Conservation (phyloP, 2,329 filamentous ascomycete species). For the Polychaeton citri region DNA sequence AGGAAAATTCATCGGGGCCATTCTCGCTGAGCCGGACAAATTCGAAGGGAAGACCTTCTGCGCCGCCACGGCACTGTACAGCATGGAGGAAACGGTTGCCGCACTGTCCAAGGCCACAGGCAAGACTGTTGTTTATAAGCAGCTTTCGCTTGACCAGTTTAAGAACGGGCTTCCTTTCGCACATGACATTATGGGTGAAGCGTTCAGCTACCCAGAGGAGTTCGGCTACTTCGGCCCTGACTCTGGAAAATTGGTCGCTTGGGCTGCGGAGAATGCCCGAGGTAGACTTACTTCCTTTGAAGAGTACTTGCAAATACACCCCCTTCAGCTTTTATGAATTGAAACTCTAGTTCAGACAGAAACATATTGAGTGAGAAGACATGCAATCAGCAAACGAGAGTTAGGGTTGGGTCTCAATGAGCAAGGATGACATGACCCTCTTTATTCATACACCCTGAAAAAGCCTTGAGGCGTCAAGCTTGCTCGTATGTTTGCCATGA, state of each 20-base stretch:
- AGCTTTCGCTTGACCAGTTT: conserved; percentile 7
- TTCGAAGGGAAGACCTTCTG: conserved; percentile 8
- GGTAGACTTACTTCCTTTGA: conserved; percentile 23
- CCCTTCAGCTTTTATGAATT: too few species aligned
- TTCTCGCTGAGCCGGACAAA: conserved; percentile 7
- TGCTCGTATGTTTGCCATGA: too few species aligned
- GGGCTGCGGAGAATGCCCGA: conserved; percentile 17
- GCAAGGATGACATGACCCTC: too few species aligned
- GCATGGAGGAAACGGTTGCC: conserved; percentile 6
- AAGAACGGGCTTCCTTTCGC: conserved; percentile 1
- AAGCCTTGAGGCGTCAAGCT: too few species aligned
- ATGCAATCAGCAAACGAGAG: too few species aligned
- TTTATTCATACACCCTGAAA: too few species aligned
- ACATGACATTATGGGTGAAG: conserved; percentile 3
- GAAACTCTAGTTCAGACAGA: too few species aligned
- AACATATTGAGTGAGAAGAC: too few species aligned
- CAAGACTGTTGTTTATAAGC: conserved; percentile 6
- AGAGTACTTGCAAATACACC: conserved; percentile 26
- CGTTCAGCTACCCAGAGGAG: conserved; percentile 15
- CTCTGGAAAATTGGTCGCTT: conserved; percentile 18
- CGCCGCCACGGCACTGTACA: conserved; percentile 6
- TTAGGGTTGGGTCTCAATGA: too few species aligned
- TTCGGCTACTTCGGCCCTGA: conserved; percentile 25
- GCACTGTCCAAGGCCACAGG: conserved; percentile 7
- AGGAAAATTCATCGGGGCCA: conserved; percentile 11